phyloP scores from a whole-genome alignment of 768 basidiomycete genomes.

The Pisolithus orientalis region DNA sequence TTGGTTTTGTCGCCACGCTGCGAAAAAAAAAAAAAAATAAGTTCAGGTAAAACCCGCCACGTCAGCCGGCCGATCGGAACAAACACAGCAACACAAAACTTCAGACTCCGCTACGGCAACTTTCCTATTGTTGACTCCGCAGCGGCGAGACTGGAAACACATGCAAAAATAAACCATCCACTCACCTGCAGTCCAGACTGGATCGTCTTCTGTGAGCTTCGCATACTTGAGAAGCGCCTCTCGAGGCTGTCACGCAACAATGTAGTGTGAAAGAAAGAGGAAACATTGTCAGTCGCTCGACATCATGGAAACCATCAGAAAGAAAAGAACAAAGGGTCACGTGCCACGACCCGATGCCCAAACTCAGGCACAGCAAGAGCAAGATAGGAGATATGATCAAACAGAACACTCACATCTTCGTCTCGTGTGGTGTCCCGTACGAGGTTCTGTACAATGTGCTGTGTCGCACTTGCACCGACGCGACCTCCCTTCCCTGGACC shows the following conservation, averaged over 20 bases:
- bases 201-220: constrained; percentile 64
- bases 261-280: constrained; percentile 15
- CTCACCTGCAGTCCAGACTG: constrained; percentile 82
- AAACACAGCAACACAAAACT: constrained; percentile 26
- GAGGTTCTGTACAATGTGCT: constrained; percentile 92
- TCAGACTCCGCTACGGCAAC: constrained; percentile 26
- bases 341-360: constrained; percentile 9
- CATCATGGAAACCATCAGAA: constrained; percentile 22
- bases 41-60: constrained; percentile 38
- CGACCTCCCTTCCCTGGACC: constrained; percentile 93
- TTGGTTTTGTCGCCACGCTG: constrained; percentile 85
- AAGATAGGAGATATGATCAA: constrained; percentile 10
- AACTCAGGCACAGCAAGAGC: constrained; percentile 1
- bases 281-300: constrained; percentile 19
- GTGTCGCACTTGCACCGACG: constrained; percentile 94
- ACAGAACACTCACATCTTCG: constrained; percentile 78
- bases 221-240: constrained; percentile 96
- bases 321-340: constrained; percentile 9
- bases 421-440: constrained; percentile 87
- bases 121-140: constrained; percentile 23
- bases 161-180: constrained; percentile 16
- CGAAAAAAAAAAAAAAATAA: constrained; percentile 37
- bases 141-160: constrained; percentile 10
- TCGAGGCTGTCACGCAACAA: constrained; percentile 61
- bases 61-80: constrained; percentile 41